Evolutionary conservation across 305 asterid genomes (phyloP), one percentile per base, ranked within the genome.

Genomic region (Rubia occidens): DNA sequence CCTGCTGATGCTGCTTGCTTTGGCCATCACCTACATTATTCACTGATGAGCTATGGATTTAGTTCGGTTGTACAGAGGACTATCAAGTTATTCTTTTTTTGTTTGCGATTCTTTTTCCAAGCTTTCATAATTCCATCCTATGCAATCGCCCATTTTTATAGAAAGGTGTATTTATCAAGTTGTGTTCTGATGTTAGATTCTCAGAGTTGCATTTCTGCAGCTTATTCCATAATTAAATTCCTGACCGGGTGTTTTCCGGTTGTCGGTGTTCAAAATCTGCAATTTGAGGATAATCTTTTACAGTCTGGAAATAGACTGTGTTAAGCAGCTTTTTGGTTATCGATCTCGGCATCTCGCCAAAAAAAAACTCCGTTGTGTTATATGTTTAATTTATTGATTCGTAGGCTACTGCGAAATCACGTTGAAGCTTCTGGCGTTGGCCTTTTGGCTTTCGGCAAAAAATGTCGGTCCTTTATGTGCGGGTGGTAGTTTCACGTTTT

Each of bases 21-120:
- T 89, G 95, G 88, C 82, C 56, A 72, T 89, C 61, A 89, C 96
- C 60, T 89, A 89, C 74, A 77, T 87, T 65, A 83, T 89, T 82
- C 95, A 89, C 49, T 87, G 2, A 1, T 29, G 32, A 29, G 2
- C 11, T 11, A 2, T 45, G 53, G 17, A 2, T 10, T 53, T 15
- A 53, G 6, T 53, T 53, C 24, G n/a, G 60, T 54, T n/a, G 60
- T 54, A 54, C 60, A 54, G 60, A 54, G 54, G 9, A 47, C 11
- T 47, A 11, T 47, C 5, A 17, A 18, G 21, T n/a, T n/a, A 17
- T 54, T 54, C 44, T 45, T 11, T 26, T 15, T 42, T 37, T 6
- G 9, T 53, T 53, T 15, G 58, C 58, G 6, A 53, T n/a, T 54
- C 60, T 54, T 54, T 54, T 54, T 18, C 60, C 53, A 51, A 15